Evolutionary conservation across 1,284 basidiomycete species (phyloP), one percentile per base, ranked within the genome.

Genomic region (Stygiomarasmius scandens): DNA sequence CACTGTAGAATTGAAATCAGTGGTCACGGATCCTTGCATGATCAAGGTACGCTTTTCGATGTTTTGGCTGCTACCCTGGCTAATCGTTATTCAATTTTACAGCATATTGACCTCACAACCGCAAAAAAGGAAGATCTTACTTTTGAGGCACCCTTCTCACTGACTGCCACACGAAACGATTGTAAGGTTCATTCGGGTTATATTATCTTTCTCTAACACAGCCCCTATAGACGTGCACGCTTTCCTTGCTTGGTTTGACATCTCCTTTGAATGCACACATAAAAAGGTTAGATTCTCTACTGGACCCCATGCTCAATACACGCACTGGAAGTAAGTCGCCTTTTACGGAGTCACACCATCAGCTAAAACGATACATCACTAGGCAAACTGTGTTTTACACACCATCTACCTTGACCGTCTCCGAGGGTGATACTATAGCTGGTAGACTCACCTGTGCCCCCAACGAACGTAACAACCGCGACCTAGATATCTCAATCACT

Each of bases 231-330:
- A 95, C 71, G 83, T 96, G 19, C 97, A 99, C 70, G 97, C 97
- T n/a, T 98, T 98, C 87, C 87, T 99, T 54, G 96, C 95, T 38
- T 99, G 97, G 97, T 99, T 99, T 76, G 97, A 99, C 74, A 92
- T 98, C 68, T 84, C 87, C 49, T 99, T 99, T 77, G 90, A 93
- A 58, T 95, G 93, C 71, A 96, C 95, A 61, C 97, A 99, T 81
- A 98, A 96, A 76, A 94, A 94, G 66, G 89, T 97, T 63, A 88
- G 89, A 68, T 98, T 98, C 77, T 95, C 92, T 52, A 98, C 95
- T 19, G 96, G 95, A 22, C 96, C 95, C 10, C 95, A 98, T 67
- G 92, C 95, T 54, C 92, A 94, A 75, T 96, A 97, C 81, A 97
- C 95, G 19, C 95, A 96, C 76, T 96, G 94, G 94, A 97, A 97